Base-by-base conservation (phyloP, 352 stramenopile genomes). In the Pythium oligandrum region DNA sequence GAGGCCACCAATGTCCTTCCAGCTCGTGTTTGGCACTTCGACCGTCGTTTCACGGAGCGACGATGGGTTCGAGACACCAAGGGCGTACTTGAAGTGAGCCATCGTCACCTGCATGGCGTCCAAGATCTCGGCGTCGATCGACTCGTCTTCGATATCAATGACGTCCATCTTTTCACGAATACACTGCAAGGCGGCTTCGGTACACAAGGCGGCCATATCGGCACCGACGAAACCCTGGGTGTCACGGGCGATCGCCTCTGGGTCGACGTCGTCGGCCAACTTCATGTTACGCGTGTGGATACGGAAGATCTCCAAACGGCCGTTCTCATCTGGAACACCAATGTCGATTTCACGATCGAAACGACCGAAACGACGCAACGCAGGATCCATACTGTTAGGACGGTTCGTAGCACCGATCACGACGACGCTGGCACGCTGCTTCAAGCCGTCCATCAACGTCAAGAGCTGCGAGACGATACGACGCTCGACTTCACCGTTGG, bases 281-380 rank as follows among this genome's bases (percentile, higher is more conserved):
- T 99, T 99, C 97, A 99, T 99, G 79, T 99, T 99, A 48, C 96
- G 88, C 36, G 96, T 99, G 75, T 99, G 97, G 69, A 99, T 99
- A 49, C 96, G 90, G 78, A 99, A 98, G 40, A 99, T 98, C 74
- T 99, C 96, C 2, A 99, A 73, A 55, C 97, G 88, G 2, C 96
- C 97, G 68, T 98, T 99, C 69, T 99, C 97, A 64, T 99, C 96
- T 4, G 97, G 97, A 9, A 99, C 95, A 53, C 96, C 97, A 77
- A 99, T 99, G 71, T 99, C 97, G 56, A 99, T 98, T 77, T 99
- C 96, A 49, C 97, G 90, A 71, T 99, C 96, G 64, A 99, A 99
- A 63, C 97, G 94, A 61, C 97, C 97, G 57, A 99, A 99, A 59
- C 97, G 96, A 86, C 96, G 93, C 30, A 99, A 74, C 31, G 97